Base-by-base conservation (phyloP, 1,139 yeast genomes). In the Debaryomyces subglobosus region DNA sequence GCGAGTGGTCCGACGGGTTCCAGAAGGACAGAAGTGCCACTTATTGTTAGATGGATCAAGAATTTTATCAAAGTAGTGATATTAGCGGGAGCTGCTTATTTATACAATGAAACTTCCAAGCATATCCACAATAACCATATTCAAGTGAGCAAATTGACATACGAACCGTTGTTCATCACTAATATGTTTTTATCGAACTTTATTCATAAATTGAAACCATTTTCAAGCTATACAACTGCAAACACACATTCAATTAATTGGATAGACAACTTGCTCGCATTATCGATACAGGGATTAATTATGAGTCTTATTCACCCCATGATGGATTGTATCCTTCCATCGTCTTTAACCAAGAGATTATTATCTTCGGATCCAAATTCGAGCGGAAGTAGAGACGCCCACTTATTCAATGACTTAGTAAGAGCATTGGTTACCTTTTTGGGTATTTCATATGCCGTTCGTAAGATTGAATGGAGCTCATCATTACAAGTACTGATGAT, bases 401-500 rank as follows among this genome's bases (percentile, higher is more conserved):
- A 66, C 47, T 55, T 74, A 41, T 54, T 68, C 35, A 74, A 68
- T 54, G 81, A 76, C 53, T 63, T 71, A 33, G 51, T 76, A 34
- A 78, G 96, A 53, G 80, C 89, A 35, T 72, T 81, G 45, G 84
- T 89, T 43, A 91, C 96, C 6, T 82, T 91, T 58, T 69, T 91
- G 52, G 97, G 97, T 3, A 82, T 92, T 25, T 81, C 89, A 7
- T 91, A 89, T 61, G 96, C 96, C 20, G 80, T 91, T 40, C 80
- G 95, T 53, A 86, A 86, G 57, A 78, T 89, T 43, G 86, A 86
- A 54, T 90, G 96, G 96, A 71, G 79, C 39, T 82, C 91, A 0
- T 80, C 89, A 16, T 68, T 85, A 39, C 96, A 90, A 61, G 89
- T 90, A 4, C 82, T 92, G 5, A 73, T 82, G 40, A 79, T 86